Base-by-base conservation (phyloP, 441 rosid species). In the Bocquillonia castaneifolia region DNA sequence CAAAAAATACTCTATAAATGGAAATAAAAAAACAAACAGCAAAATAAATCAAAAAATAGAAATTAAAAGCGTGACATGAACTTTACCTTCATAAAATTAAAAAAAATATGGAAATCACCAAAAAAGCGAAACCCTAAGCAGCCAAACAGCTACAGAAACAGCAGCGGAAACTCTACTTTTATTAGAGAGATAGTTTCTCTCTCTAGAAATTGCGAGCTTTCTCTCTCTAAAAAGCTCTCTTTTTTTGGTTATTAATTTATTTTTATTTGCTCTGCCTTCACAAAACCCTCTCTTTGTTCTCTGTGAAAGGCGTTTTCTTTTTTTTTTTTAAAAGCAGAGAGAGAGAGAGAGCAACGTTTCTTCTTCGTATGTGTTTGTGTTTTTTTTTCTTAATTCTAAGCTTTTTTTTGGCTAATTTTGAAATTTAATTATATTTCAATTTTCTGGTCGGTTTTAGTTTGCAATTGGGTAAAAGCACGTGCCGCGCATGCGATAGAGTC, bases 261-360 rank as follows among this genome's bases (percentile, higher is more conserved):
- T 25, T 37, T 48, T 15, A 5, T n/a, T 59, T 40, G 64, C 70
- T 67, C 72, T 73, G 68, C 12, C 64, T 64, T 74, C 68, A 59
- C 76, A 75, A 77, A 80, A 73, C 74, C 74, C 78, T 75, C 77
- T 54, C 52, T 70, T 73, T 50, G 75, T 66, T 64, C 53, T 72
- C 77, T 64, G 66, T 20, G 48, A 80, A 40, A 18, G 9, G 59
- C 68, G 54, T n/a, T n/a, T n/a, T n/a, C n/a, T n/a, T n/a, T 37
- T 9, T 42, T 62, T 63, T 54, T 57, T 52, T 44, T 51, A 73
- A 77, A 75, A 76, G 71, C 80, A 72, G 70, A 56, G 67, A 28
- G 31, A 63, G 59, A 75, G 52, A 64, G 66, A 62, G 75, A 69
- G 70, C 68, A 56, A 57, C 70, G 78, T 69, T 72, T 71, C 72